phyloP scores from a whole-genome alignment of 192 early-diverging fungal genomes.

The Coemansia sp. region DNA sequence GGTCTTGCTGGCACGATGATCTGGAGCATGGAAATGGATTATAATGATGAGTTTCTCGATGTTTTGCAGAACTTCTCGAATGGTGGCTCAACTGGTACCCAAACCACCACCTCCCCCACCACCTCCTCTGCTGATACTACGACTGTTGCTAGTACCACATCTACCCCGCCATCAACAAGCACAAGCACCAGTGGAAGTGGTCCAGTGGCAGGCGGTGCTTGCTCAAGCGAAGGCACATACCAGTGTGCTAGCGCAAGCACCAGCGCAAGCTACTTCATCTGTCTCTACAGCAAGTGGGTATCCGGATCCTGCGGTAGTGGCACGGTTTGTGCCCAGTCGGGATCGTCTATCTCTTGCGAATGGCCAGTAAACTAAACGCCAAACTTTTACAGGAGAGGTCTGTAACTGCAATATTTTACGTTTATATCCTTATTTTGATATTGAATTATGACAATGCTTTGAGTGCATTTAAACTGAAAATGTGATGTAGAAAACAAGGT shows the following conservation, averaged over 20 bases:
- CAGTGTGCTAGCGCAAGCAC: slow-evolving; percentile 15
- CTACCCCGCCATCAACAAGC: not conserved
- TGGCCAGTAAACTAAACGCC: slow-evolving; percentile 17
- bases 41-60: slow-evolving; percentile 60
- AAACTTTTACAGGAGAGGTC: too few relatives aligned
- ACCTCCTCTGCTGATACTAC: not conserved
- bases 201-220: slow-evolving; percentile 13
- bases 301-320: slow-evolving; percentile 14
- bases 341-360: slow-evolving; percentile 14
- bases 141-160: not conserved
- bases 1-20: slow-evolving; percentile 65
- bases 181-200: not conserved
- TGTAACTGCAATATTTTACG: not conserved
- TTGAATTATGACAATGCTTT: not conserved
- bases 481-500: not conserved
- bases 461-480: not conserved
- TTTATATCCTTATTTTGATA: not conserved
- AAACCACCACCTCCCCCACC: slow-evolving; percentile 2
- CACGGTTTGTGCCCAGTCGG: slow-evolving; percentile 19
- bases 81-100: not conserved
- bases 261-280: slow-evolving; percentile 14
- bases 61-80: slow-evolving; percentile 5
- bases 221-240: slow-evolving; percentile 4
- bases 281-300: slow-evolving; percentile 17
- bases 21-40: slow-evolving; percentile 64